phyloP scores from a whole-genome alignment of 1,284 basidiomycete genomes.

The Peniophora sp. region DNA sequence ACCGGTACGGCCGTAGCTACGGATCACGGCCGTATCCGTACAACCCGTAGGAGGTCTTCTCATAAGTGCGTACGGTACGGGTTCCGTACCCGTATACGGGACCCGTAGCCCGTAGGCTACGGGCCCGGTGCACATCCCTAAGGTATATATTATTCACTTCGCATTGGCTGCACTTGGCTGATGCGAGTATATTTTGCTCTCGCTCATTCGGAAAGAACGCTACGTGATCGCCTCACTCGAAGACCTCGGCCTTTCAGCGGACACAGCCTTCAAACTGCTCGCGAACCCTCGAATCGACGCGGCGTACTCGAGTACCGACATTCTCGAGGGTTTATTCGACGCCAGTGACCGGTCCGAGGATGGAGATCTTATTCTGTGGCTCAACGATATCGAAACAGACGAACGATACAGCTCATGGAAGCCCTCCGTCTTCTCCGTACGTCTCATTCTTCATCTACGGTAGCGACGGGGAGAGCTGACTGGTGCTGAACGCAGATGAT shows the following conservation, averaged over 20 bases:
- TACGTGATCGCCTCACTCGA: slow-evolving; percentile 54
- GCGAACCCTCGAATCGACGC: slow-evolving; percentile 50
- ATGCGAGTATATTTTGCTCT: slow-evolving; percentile 55
- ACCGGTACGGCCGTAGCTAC: no score
- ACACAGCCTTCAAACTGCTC: slow-evolving; percentile 66
- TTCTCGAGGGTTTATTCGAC: slow-evolving; percentile 76
- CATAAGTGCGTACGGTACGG: no score
- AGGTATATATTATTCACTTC: no score
- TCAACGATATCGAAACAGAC: slow-evolving; percentile 89
- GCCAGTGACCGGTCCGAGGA: slow-evolving; percentile 80
- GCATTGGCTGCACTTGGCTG: not conserved
- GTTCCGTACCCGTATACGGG: no score
- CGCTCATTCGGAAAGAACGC: slow-evolving; percentile 69
- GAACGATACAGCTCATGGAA: slow-evolving; percentile 38
- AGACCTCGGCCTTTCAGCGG: slow-evolving; percentile 50
- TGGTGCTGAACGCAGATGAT: no score
- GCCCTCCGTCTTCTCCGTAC: not conserved
- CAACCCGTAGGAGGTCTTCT: no score
- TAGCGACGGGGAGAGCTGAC: slow-evolving; percentile 38
- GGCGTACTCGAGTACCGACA: slow-evolving; percentile 40
- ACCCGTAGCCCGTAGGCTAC: no score
- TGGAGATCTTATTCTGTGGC: slow-evolving; percentile 71
- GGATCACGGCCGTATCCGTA: no score
- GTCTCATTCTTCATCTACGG: not conserved
- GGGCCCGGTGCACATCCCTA: no score